These are phyloP conservation scores for Gracilaria caudata DNA, from an alignment of 23 red algal genomes.

Conservation along the genomic window DNA sequence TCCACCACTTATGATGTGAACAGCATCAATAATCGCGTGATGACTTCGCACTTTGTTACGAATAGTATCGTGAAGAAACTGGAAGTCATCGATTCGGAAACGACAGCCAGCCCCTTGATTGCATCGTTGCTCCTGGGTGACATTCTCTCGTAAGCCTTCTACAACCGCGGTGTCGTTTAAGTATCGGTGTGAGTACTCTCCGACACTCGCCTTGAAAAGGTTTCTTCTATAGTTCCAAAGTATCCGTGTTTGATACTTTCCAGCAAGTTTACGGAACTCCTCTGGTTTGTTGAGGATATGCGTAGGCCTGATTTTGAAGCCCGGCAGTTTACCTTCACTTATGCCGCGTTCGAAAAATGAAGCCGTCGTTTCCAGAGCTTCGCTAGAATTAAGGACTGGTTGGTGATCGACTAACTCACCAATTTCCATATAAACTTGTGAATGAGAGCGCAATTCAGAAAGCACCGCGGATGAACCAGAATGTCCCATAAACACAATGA, in stretches of 20 bases:
- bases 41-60: constrained; percentile 23
- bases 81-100: constrained; percentile 40
- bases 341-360: constrained; percentile 51
- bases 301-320: constrained; percentile 69
- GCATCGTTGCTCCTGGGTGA: constrained; percentile 46
- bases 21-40: constrained; percentile 49
- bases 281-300: constrained; percentile 56
- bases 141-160: constrained; percentile 48
- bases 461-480: constrained; percentile 63
- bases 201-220: constrained; percentile 58
- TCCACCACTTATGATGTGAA: constrained; percentile 7
- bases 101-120: constrained; percentile 21
- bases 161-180: constrained; percentile 58
- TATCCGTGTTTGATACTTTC: constrained; percentile 62
- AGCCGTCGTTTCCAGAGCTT: constrained; percentile 28
- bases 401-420: constrained; percentile 71
- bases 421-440: constrained; percentile 24
- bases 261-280: constrained; percentile 26
- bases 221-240: constrained; percentile 74
- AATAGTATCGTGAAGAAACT: constrained; percentile 51
- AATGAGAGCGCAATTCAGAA: constrained; percentile 57
- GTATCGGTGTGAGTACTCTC: constrained; percentile 47
- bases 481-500: constrained; percentile 80
- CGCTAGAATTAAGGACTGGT: constrained; percentile 28
- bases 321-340: constrained; percentile 36